Conservation (phyloP, 2,329 filamentous ascomycete genomes). For the Aspergillus calidoustus region DNA sequence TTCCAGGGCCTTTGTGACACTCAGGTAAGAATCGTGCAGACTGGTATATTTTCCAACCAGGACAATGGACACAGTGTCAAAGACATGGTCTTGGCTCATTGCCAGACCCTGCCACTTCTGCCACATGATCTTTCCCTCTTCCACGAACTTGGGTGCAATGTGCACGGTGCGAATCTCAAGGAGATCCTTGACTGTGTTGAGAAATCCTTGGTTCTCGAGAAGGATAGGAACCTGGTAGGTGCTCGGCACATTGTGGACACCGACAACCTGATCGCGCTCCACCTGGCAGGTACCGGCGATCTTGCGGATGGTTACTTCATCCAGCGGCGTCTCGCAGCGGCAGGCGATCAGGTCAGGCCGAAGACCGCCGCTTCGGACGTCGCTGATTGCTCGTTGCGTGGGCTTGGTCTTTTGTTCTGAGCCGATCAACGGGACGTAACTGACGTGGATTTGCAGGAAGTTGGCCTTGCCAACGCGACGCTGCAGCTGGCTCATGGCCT, state of each 20-base stretch:
- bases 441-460: slow-evolving; percentile 85
- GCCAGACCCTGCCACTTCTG: slow-evolving; percentile 76
- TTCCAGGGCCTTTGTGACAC: slow-evolving; percentile 83
- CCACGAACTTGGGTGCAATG: slow-evolving; percentile 58
- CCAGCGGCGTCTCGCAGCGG: slow-evolving; percentile 79
- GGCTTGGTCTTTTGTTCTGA: slow-evolving; percentile 96
- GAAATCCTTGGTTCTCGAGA: slow-evolving; percentile 78
- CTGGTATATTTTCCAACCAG: slow-evolving; percentile 92
- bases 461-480: slow-evolving; percentile 74
- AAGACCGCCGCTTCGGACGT: slow-evolving; percentile 79
- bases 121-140: slow-evolving; percentile 74
- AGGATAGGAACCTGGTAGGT: slow-evolving; percentile 97
- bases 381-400: slow-evolving; percentile 86
- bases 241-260: slow-evolving; percentile 83
- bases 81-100: slow-evolving; percentile 66
- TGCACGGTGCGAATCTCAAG: slow-evolving; percentile 66
- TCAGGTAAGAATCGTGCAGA: slow-evolving; percentile 84
- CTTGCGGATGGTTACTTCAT: slow-evolving; percentile 76
- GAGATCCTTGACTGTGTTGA: slow-evolving; percentile 67
- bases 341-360: slow-evolving; percentile 86
- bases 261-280: slow-evolving; percentile 80
- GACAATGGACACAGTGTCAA: slow-evolving; percentile 76
- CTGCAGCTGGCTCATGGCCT: slow-evolving; percentile 80
- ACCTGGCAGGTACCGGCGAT: slow-evolving; percentile 90
- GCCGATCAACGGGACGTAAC: slow-evolving; percentile 72